Evolutionary conservation across 192 early-diverging fungal species (phyloP).

Genomic region (Glomus cerebriforme): DNA sequence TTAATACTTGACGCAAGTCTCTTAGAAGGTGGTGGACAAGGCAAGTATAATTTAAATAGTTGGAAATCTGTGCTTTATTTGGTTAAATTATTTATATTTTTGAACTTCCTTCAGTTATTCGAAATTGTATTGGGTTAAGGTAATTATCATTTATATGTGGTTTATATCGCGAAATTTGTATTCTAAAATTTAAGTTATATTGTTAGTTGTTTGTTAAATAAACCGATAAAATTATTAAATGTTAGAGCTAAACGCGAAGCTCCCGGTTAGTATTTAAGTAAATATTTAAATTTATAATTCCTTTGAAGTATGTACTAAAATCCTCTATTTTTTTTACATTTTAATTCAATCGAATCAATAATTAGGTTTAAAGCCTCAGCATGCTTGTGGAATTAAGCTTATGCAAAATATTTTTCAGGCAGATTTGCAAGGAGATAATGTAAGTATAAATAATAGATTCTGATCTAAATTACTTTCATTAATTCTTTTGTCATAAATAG

Average conservation of each 20-base stretch:
- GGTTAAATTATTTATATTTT: too few relatives aligned
- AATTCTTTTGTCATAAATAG: background rate
- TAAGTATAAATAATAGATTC: background rate
- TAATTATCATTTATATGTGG: background rate
- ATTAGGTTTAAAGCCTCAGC: conserved; percentile 41
- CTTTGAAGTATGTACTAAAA: background rate
- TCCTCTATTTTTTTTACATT: background rate
- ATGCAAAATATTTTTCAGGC: conserved; percentile 33
- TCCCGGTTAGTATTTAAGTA: conserved; percentile 22
- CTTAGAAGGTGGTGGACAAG: conserved; percentile 22
- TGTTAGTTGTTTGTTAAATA: conserved; percentile 26
- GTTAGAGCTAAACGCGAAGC: conserved; percentile 23
- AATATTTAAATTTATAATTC: background rate
- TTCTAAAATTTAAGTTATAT: background rate
- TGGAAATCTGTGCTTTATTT: background rate
- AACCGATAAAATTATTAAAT: conserved; percentile 28
- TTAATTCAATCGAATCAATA: background rate
- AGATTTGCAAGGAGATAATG: conserved; percentile 30
- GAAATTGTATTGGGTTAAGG: conserved; percentile 16
- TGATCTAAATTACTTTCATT: background rate
- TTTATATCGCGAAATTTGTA: background rate
- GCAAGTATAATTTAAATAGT: background rate
- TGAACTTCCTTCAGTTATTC: background rate
- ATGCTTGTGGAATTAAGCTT: conserved; percentile 42
- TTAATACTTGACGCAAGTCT: conserved; percentile 5